A percentile compares a stretch with the other conserved stretches of the same genome.
Evolutionary conservation across 1,284 basidiomycete genomes (phyloP).

Genomic region (Spongispora temasekensis): DNA sequence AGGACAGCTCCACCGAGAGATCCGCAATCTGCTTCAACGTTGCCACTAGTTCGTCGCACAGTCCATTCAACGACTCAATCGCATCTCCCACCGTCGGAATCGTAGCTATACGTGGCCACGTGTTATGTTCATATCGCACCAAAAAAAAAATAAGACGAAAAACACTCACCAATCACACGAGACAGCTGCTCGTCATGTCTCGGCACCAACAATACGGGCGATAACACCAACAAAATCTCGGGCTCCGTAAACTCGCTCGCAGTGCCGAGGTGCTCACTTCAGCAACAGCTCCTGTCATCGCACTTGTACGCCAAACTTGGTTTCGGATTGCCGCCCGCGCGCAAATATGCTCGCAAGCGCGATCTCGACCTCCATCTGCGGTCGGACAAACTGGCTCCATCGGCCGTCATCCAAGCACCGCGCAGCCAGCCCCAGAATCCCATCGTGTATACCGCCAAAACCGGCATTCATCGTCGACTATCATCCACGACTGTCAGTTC

Average conservation of each 20-base stretch:
- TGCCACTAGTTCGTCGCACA: conserved; percentile 59
- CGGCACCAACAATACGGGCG: conserved; percentile 54
- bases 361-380: conserved; percentile 72
- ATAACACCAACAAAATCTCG: conserved; percentile 66
- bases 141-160: background rate
- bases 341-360: conserved; percentile 54
- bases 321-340: conserved; percentile 52
- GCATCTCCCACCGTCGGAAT: conserved; percentile 80
- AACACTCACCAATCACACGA: conserved; percentile 40
- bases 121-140: background rate
- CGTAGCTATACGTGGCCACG: conserved; percentile 45
- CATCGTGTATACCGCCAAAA: conserved; percentile 83
- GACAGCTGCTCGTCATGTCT: conserved; percentile 47
- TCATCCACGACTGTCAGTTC: background rate
- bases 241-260: conserved; percentile 75
- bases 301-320: conserved; percentile 60
- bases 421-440: conserved; percentile 78
- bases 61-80: conserved; percentile 65
- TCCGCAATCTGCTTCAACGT: conserved; percentile 69
- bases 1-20: conserved; percentile 68
- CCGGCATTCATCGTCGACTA: conserved; percentile 63
- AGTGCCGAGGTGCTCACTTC: conserved; percentile 63
- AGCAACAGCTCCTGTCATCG: conserved; percentile 55
- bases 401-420: conserved; percentile 67
- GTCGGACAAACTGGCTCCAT: conserved; percentile 62